Conservation (phyloP, 208 protist genomes). For the Dictyostelium gargantuum region DNA sequence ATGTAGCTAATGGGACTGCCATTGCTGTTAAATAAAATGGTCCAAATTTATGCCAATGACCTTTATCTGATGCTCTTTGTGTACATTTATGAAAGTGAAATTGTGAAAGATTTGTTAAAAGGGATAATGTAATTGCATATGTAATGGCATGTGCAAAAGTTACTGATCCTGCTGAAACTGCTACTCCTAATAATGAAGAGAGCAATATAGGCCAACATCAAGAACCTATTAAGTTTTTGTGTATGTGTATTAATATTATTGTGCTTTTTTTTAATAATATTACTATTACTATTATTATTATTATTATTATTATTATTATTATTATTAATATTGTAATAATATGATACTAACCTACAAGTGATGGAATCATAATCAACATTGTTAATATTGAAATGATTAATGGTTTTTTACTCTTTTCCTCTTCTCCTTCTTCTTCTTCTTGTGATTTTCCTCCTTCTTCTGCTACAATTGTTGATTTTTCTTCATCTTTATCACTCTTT, state of each 20-base stretch:
- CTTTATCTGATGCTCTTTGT: neutral
- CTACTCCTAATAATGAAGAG: neutral
- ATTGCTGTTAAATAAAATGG: constrained; percentile 59
- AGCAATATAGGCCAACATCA: constrained; percentile 62
- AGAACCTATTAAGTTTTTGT: too few species aligned
- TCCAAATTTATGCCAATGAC: constrained; percentile 44
- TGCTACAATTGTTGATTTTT: neutral
- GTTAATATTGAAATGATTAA: constrained; percentile 28
- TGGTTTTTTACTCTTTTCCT: constrained; percentile 29
- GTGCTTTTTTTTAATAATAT: too few species aligned
- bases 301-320: too few species aligned
- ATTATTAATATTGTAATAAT: neutral
- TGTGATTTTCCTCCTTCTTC: neutral
- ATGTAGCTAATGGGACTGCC: neutral
- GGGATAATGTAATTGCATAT: constrained; percentile 28
- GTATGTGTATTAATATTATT: too few species aligned
- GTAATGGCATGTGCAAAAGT: constrained; percentile 51
- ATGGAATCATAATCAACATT: constrained; percentile 28
- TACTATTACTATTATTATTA: neutral
- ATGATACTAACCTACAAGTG: neutral
- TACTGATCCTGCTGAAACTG: neutral
- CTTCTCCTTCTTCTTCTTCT: neutral
- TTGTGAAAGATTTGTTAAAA: constrained; percentile 49
- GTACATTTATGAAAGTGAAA: constrained; percentile 54
- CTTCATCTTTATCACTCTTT: neutral